Percentiles rank a stretch among this genome's conserved stretches.
Conservation (phyloP, 2,329 filamentous ascomycete species). For the Aspergillus udagawae region DNA sequence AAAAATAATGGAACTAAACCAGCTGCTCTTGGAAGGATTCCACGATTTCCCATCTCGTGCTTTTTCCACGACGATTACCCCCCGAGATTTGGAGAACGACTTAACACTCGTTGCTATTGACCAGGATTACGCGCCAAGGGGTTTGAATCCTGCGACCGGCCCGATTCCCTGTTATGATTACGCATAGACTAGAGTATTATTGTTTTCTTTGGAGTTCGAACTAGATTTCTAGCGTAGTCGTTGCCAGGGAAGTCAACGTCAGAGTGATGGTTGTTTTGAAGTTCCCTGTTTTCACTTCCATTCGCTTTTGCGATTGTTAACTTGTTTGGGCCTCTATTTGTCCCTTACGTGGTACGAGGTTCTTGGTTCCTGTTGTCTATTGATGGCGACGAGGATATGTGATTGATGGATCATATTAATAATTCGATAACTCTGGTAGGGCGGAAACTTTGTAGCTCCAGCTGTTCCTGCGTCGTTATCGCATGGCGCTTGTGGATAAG, state of each 20-base stretch:
- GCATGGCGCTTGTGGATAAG: background rate
- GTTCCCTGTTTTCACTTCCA: background rate
- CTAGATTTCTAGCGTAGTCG: background rate
- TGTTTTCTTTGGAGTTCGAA: background rate
- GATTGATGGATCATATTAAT: background rate
- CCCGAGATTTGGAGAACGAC: background rate
- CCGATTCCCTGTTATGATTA: background rate
- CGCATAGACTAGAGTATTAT: background rate
- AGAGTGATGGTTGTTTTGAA: background rate
- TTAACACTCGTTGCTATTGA: background rate
- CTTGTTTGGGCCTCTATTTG: background rate
- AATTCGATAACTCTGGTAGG: too few relatives aligned
- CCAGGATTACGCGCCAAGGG: background rate
- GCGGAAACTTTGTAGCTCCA: background rate
- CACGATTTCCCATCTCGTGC: background rate
- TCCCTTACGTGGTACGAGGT: background rate
- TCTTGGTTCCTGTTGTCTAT: background rate
- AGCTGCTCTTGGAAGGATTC: background rate
- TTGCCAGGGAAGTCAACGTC: background rate
- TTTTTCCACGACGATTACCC: background rate
- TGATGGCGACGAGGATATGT: too few relatives aligned
- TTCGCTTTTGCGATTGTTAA: background rate
- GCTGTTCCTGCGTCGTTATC: background rate
- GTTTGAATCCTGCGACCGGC: constrained; percentile 4
- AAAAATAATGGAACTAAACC: background rate